Evolutionary conservation across 1,284 basidiomycete genomes (phyloP).

Genomic region (Boletus mariae): DNA sequence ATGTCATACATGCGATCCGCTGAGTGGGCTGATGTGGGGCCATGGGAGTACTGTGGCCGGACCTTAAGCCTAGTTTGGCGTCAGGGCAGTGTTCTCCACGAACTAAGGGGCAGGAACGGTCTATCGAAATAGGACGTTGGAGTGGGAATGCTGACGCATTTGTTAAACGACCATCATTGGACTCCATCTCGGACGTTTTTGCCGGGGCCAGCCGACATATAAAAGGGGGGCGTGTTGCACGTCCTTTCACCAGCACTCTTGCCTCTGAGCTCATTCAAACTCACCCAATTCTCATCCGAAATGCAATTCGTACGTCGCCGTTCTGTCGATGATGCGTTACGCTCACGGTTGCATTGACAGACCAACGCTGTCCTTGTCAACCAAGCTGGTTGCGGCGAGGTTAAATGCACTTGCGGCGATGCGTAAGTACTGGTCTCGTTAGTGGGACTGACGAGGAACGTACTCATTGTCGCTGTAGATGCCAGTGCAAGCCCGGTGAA

Average conservation of each 20-base stretch:
- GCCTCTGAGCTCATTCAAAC: not conserved
- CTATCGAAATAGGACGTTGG: too few species aligned
- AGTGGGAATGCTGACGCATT: not conserved
- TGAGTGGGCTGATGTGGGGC: too few species aligned
- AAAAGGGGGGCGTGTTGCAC: not conserved
- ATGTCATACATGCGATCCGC: too few species aligned
- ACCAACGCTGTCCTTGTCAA: not conserved
- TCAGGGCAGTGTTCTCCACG: not conserved
- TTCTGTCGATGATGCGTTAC: not conserved
- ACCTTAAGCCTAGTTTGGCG: too few species aligned
- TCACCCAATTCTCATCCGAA: not conserved
- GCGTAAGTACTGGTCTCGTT: not conserved
- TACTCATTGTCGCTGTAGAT: slow-evolving; percentile 11
- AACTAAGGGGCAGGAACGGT: too few species aligned
- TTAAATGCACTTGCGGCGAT: not conserved
- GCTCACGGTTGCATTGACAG: not conserved
- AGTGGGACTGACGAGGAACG: not conserved
- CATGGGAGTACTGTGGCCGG: too few species aligned
- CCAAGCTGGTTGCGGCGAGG: not conserved
- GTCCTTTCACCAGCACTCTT: not conserved
- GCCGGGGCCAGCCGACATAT: not conserved
- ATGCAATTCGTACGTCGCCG: not conserved
- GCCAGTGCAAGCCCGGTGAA: slow-evolving; percentile 8
- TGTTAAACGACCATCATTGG: not conserved
- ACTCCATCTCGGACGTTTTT: not conserved